Conservation (phyloP, 345 rosid species). For the Mercurialis annua region DNA sequence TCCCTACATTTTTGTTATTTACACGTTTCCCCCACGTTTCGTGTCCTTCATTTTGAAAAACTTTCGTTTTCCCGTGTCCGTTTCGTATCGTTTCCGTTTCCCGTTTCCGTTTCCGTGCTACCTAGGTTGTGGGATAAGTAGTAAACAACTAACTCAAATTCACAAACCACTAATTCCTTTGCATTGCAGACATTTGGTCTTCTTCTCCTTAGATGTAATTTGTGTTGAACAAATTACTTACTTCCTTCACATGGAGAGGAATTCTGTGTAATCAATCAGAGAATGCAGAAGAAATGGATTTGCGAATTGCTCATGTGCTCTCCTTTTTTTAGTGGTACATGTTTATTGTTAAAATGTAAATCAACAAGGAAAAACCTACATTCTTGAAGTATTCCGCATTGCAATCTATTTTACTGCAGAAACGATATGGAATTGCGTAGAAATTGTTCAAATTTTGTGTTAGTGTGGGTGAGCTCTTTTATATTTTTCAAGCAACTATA, state of each 20-base stretch:
- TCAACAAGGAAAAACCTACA: background rate
- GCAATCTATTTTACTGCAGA: background rate
- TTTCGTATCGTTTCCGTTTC: too few species aligned
- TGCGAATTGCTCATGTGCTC: background rate
- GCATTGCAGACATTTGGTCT: background rate
- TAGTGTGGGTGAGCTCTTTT: background rate
- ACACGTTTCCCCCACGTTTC: too few species aligned
- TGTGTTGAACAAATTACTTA: background rate
- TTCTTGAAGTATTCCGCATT: background rate
- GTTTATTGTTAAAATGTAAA: background rate
- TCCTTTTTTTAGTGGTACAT: background rate
- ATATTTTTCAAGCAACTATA: background rate
- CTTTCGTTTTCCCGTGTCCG: too few species aligned
- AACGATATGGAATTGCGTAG: background rate
- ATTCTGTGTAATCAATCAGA: background rate
- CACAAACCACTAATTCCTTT: background rate
- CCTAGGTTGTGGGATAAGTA: too few species aligned
- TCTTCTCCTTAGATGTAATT: background rate
- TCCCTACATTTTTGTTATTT: too few species aligned
- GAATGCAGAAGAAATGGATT: background rate
- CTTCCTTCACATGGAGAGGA: background rate
- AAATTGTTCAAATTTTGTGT: background rate
- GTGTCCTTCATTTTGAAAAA: too few species aligned
- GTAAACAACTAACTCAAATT: background rate
- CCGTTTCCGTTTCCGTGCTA: too few species aligned